Evolutionary conservation across 192 early-diverging fungal genomes (phyloP).

Genomic region (Coemansia sp.): DNA sequence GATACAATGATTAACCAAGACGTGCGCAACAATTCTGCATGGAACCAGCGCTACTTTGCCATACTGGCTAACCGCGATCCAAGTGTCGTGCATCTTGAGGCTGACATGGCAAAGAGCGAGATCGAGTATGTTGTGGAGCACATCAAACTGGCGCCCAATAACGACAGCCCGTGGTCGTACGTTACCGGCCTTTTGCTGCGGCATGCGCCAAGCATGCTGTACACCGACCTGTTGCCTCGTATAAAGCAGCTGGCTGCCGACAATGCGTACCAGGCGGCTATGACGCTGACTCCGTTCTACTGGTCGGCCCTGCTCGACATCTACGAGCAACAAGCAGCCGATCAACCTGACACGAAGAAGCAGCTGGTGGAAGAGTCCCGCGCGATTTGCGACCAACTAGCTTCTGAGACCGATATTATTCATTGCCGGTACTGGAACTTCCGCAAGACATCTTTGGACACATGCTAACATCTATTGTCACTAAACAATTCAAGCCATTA

Average conservation of each 20-base stretch:
- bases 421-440: conserved; percentile 47
- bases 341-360: conserved; percentile 6
- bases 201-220: conserved; percentile 34
- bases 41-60: conserved; percentile 95
- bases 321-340: conserved; percentile 34
- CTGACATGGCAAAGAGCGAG: conserved; percentile 19
- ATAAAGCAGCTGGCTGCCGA: conserved; percentile 29
- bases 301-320: conserved; percentile 52
- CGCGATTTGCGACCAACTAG: conserved; percentile 28
- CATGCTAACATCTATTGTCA: not conserved
- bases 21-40: conserved; percentile 96
- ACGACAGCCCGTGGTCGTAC: conserved; percentile 94
- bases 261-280: conserved; percentile 12
- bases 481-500: not conserved
- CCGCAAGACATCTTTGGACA: conserved; percentile 16
- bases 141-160: conserved; percentile 81
- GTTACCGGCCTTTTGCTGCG: conserved; percentile 62
- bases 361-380: conserved; percentile 16
- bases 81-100: not conserved
- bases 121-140: conserved; percentile 66
- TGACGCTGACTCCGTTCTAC: conserved; percentile 38
- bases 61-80: conserved; percentile 42
- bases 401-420: conserved; percentile 30
- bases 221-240: conserved; percentile 30
- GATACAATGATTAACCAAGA: conserved; percentile 75